Evolutionary conservation across 257 asterid species (phyloP).

Genomic region (Gentiana straminea): DNA sequence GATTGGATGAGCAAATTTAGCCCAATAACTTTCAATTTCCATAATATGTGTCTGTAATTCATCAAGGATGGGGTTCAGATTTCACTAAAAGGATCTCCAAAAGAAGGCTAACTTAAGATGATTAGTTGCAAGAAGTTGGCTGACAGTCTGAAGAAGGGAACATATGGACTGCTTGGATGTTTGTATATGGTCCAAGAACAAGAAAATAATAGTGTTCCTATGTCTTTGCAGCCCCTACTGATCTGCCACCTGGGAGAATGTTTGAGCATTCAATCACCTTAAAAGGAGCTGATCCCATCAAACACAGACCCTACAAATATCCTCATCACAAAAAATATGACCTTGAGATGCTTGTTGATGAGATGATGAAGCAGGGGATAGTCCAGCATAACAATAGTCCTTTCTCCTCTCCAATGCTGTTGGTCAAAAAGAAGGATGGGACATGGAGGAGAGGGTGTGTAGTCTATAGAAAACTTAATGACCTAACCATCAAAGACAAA

Average conservation of each 20-base stretch:
- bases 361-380: neutral
- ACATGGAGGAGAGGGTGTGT: neutral
- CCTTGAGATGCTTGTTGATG: neutral
- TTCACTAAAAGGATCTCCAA: too few species aligned
- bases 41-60: neutral
- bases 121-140: too few species aligned
- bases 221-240: too few species aligned
- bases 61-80: neutral
- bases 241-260: too few species aligned
- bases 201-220: too few species aligned
- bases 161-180: too few species aligned
- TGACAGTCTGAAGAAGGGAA: too few species aligned
- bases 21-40: neutral
- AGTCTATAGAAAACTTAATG: neutral
- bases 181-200: too few species aligned
- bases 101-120: too few species aligned
- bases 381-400: neutral
- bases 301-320: neutral
- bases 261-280: too few species aligned
- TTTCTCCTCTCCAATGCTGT: neutral
- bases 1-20: slow-evolving; percentile 4
- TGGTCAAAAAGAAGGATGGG: neutral
- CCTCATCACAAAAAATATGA: neutral
- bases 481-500: neutral
- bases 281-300: neutral